Base-by-base conservation (phyloP, 225 moss, liverwort and hornwort genomes). In the Polytrichum formosum region DNA sequence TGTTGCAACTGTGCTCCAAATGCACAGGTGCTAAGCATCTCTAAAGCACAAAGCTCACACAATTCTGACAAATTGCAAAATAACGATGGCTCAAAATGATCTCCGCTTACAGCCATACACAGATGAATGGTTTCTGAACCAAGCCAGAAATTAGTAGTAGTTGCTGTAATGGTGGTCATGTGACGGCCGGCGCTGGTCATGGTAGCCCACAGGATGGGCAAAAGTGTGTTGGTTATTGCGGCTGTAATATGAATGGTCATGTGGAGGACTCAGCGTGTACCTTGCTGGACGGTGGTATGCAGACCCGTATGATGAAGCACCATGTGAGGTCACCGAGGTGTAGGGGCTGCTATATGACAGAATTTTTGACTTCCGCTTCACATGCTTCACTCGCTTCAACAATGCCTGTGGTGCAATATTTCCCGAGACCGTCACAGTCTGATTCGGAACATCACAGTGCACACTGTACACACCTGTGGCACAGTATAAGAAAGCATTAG, bases 311-410 rank as follows among this genome's bases (percentile, higher is more conserved):
- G 70, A 37, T 6, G 76, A 70, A 62, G 77, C 56, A 37, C 75
- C 72, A 64, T 27, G 66, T 8, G 77, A 46, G n/a, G n/a, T 5
- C 16, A 54, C 0, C 5, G 66, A 26, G 55, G 8, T 46, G 20
- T 69, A 54, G 5, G 71, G 59, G 70, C 67, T 65, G 25, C 72
- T 73, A 55, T 80, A 86, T 1, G 86, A 86, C 0, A 83, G 5
- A 1, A 86, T 78, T 77, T 80, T 80, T 1, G 86, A 61, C 75
- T 86, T 86, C 8, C 86, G 66, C 56, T 86, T 80, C 2, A 86
- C 63, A 6, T 80, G 66, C n/a, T 83, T 86, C 4, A 71, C 86
- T 19, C 75, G 67, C 60, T 73, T 80, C 31, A 86, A n/a, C 27
- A 86, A 63, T 56, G 83, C 75, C 28, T 83, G 80, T 2, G 83